A percentile compares a stretch with the other conserved stretches of the same genome.
Conservation (phyloP, 1,139 yeast genomes). For the Blastobotrys capitulatus region DNA sequence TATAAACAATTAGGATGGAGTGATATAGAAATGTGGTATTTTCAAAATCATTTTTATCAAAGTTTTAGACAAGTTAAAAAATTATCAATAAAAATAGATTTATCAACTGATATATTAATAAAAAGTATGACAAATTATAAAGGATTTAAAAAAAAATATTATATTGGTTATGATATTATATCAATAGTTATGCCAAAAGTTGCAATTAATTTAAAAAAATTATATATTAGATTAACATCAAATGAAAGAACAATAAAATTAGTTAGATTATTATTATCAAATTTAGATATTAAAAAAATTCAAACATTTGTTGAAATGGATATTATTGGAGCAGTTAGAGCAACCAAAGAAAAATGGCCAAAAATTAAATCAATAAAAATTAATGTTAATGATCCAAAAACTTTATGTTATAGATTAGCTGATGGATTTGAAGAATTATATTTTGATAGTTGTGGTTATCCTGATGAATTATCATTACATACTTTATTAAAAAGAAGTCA, state of each 20-base stretch:
- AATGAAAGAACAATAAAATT: background rate
- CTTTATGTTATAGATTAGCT: slow-evolving; percentile 6
- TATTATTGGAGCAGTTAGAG: background rate
- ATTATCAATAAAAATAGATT: background rate
- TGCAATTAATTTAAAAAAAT: background rate
- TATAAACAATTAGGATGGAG: background rate
- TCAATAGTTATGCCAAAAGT: background rate
- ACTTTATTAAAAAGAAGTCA: background rate
- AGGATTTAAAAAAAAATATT: background rate
- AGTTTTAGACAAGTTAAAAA: background rate
- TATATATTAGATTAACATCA: background rate
- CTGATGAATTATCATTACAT: slow-evolving; percentile 3
- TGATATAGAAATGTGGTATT: background rate
- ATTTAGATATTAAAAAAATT: background rate
- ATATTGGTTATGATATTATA: background rate
- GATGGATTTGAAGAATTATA: slow-evolving; percentile 2
- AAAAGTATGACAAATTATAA: background rate
- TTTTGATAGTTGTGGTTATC: background rate
- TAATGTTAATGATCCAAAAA: slow-evolving; percentile 3
- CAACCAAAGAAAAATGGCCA: background rate
- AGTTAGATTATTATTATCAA: background rate
- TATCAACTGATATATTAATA: background rate
- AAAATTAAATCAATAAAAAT: background rate
- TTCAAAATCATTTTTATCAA: no score
- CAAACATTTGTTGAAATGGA: background rate